Percentiles rank a stretch among this genome's conserved stretches.
These are phyloP conservation scores for Penicillium sp. DNA, from an alignment of 2,329 filamentous ascomycete genomes.

Conservation along the genomic window DNA sequence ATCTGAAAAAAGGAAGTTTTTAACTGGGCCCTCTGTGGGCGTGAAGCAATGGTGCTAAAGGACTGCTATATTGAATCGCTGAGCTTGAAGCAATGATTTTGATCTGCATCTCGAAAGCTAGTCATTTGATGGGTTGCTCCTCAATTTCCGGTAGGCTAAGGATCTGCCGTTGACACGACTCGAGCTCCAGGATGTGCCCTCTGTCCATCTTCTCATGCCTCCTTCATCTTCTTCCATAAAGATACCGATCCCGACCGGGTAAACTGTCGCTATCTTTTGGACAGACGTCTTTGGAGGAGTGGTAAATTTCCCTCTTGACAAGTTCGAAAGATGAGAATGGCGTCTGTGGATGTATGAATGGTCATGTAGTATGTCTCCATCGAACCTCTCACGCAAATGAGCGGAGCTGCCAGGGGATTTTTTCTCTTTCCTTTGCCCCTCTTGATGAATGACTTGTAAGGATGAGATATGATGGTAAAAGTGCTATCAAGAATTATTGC, in stretches of 20 bases:
- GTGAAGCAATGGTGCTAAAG: conserved; percentile 87
- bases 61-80: conserved; percentile 99
- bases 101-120: conserved; percentile 72
- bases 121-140: conserved; percentile 82
- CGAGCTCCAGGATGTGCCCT: conserved; percentile 98
- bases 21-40: no score
- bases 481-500: background rate
- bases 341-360: conserved; percentile 90
- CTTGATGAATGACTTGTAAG: background rate
- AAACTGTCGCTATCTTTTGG: conserved; percentile 94
- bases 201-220: conserved; percentile 97
- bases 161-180: conserved; percentile 97
- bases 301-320: conserved; percentile 87
- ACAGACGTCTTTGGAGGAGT: conserved; percentile 86
- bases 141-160: conserved; percentile 99
- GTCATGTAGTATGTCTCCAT: conserved; percentile 98
- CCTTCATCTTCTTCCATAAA: conserved; percentile 99
- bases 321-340: conserved; percentile 96
- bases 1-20: conserved; percentile 56
- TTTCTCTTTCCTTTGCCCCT: no score
- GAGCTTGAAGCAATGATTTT: conserved; percentile 88
- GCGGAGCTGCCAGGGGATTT: background rate
- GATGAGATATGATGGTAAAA: background rate
- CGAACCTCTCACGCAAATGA: conserved; percentile 20
- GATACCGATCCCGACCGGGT: conserved; percentile 94